A percentile compares a stretch with the other conserved stretches of the same genome.
Conservation (phyloP, 116 monocot genomes). For the Posidonia oceanica region DNA sequence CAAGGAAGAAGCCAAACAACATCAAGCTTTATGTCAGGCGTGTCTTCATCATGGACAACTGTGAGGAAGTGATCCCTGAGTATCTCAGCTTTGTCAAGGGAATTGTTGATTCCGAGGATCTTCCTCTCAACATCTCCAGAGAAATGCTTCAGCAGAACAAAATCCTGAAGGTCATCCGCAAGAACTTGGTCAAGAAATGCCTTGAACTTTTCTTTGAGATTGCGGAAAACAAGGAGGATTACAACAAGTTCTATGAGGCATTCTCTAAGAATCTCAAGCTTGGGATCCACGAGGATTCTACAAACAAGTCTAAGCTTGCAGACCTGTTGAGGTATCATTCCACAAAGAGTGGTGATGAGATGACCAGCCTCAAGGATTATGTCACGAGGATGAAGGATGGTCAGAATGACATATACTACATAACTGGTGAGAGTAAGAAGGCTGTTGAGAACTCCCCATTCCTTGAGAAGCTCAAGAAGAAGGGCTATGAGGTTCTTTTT, state of each 20-base stretch:
- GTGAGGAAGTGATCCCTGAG: conserved; percentile 35
- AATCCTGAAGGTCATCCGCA: conserved; percentile 40
- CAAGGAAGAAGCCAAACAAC: conserved; percentile 39
- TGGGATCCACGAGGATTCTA: conserved; percentile 44
- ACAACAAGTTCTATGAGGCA: conserved; percentile 41
- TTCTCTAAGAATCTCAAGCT: conserved; percentile 54
- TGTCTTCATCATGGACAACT: conserved; percentile 46
- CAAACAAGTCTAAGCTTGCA: conserved; percentile 20
- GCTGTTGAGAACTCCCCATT: conserved; percentile 27
- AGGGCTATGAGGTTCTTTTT: conserved; percentile 24
- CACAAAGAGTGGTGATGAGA: conserved; percentile 22
- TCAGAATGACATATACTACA: conserved; percentile 25
- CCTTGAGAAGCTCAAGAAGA: conserved; percentile 24
- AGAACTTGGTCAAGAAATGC: conserved; percentile 50
- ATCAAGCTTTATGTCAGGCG: conserved; percentile 41
- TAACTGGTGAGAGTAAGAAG: conserved; percentile 27
- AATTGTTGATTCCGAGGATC: conserved; percentile 43
- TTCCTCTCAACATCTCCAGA: conserved; percentile 36
- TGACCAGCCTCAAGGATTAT: conserved; percentile 25
- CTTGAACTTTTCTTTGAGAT: conserved; percentile 36
- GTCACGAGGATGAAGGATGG: conserved; percentile 23
- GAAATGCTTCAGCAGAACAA: conserved; percentile 43
- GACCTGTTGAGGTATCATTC: conserved; percentile 23
- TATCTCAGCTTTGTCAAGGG: conserved; percentile 40
- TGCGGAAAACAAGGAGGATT: conserved; percentile 53